Conservation (phyloP, 2,329 filamentous ascomycete species). For the Pezizomycotina sp. region DNA sequence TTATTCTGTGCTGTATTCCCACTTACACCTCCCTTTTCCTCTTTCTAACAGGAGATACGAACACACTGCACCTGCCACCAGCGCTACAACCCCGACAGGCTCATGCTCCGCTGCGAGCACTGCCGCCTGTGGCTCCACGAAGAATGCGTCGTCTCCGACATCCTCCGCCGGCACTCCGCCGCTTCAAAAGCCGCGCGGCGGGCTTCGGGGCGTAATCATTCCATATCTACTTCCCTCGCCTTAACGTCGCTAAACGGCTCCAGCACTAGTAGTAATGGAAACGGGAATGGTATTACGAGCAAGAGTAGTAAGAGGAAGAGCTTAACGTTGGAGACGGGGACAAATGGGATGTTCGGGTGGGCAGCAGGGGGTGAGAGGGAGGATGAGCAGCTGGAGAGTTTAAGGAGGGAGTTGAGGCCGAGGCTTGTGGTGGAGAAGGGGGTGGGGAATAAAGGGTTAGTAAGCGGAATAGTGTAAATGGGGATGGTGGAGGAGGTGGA, state of each 20-base stretch:
- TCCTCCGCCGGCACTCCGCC: conserved; percentile 20
- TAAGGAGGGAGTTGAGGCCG: conserved; percentile 13
- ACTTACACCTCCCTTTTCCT: no score
- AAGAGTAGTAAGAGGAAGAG: conserved; percentile 5
- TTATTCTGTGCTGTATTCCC: no score
- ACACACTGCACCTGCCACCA: conserved; percentile 40
- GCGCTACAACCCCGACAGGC: conserved; percentile 46
- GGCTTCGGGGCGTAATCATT: conserved; percentile 1
- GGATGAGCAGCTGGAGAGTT: conserved; percentile 19
- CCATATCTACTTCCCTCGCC: not conserved
- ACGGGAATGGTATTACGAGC: conserved; percentile 2
- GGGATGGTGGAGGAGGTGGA: no score
- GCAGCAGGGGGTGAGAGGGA: conserved; percentile 21
- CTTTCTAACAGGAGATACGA: conserved; percentile 25
- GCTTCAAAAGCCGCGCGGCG: not conserved
- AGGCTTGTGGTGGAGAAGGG: conserved; percentile 24
- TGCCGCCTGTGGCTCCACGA: conserved; percentile 49
- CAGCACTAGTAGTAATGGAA: not conserved
- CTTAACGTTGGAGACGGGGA: conserved; percentile 4
- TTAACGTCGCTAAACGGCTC: not conserved
- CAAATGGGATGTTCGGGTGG: conserved; percentile 21
- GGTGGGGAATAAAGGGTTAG: no score
- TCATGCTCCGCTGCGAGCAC: conserved; percentile 41
- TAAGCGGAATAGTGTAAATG: no score
- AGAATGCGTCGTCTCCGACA: conserved; percentile 42